These are phyloP conservation scores for Penicillium lagena DNA, from an alignment of 495 filamentous ascomycete genomes.

Conservation along the genomic window DNA sequence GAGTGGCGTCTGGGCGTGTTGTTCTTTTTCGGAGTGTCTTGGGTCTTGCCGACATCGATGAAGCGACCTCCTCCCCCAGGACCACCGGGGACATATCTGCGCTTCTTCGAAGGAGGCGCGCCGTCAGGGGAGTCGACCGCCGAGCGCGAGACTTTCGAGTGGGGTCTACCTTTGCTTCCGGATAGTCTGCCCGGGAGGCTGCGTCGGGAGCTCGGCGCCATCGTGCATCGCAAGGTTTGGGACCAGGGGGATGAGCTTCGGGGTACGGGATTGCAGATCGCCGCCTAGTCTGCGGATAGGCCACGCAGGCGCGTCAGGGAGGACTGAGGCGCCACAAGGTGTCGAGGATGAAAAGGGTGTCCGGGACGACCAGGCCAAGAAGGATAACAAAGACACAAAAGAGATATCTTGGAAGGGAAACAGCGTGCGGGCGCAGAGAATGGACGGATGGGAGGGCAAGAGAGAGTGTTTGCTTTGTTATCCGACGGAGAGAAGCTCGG, in stretches of 20 bases:
- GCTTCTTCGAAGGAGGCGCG: constrained; percentile 41
- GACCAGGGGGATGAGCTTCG: constrained; percentile 4
- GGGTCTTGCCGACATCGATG: constrained; percentile 49
- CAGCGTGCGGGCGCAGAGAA: constrained; percentile 1
- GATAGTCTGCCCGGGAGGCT: constrained; percentile 27
- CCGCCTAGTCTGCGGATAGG: too few species aligned
- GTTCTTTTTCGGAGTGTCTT: constrained; percentile 6
- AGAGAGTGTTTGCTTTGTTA: constrained; percentile 10
- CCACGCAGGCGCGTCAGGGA: constrained; percentile 9
- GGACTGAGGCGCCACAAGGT: constrained; percentile 9
- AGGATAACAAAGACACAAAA: not conserved
- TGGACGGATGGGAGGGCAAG: constrained; percentile 1
- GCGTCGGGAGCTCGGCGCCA: constrained; percentile 17
- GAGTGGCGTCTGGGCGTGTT: constrained; percentile 17
- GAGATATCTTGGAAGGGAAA: not conserved
- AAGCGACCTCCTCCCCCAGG: constrained; percentile 76
- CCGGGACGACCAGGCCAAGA: not conserved
- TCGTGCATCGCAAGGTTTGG: constrained; percentile 8
- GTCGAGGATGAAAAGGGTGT: not conserved
- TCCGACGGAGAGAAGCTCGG: constrained; percentile 20
- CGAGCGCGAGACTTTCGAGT: constrained; percentile 27
- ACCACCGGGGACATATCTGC: constrained; percentile 69
- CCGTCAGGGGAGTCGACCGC: constrained; percentile 34
- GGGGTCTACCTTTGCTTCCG: constrained; percentile 25
- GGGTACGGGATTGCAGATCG: constrained; percentile 6